A percentile compares a stretch with the other conserved stretches of the same genome.
These are phyloP conservation scores for Aquilaria sinensis DNA, from an alignment of 345 rosid species.

Conservation along the genomic window DNA sequence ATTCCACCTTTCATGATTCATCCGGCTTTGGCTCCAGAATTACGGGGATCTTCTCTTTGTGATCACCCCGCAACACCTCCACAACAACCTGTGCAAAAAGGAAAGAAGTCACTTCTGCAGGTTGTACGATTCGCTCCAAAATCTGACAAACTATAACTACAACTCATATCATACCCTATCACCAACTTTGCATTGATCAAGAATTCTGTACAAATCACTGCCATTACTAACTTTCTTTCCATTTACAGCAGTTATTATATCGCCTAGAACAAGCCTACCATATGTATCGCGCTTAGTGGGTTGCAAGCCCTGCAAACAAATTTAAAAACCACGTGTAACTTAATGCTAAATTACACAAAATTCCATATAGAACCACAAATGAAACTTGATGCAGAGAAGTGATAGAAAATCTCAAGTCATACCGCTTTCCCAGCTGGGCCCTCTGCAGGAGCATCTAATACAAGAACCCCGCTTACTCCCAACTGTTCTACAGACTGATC, in stretches of 20 bases:
- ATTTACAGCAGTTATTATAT: slow-evolving; percentile 84
- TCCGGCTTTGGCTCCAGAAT: slow-evolving; percentile 81
- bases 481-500: slow-evolving; percentile 96
- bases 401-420: slow-evolving; percentile 17
- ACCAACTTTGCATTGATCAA: slow-evolving; percentile 90
- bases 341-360: slow-evolving; percentile 1
- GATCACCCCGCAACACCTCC: slow-evolving; percentile 92
- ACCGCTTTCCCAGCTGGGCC: slow-evolving; percentile 99
- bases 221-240: slow-evolving; percentile 73
- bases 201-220: slow-evolving; percentile 87
- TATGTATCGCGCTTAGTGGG: slow-evolving; percentile 84
- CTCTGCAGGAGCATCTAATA: slow-evolving; percentile 82
- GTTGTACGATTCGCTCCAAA: neutral
- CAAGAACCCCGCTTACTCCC: slow-evolving; percentile 97
- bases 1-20: slow-evolving; percentile 38
- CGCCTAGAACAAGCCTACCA: slow-evolving; percentile 88
- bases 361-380: neutral
- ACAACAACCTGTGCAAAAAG: slow-evolving; percentile 50
- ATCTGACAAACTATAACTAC: neutral
- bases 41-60: slow-evolving; percentile 84
- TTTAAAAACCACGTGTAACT: slow-evolving; percentile 2
- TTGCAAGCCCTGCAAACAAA: slow-evolving; percentile 59
- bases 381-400: neutral
- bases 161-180: slow-evolving; percentile 42
- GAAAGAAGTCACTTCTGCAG: neutral